Evolutionary conservation across 768 basidiomycete species (phyloP).

Genomic region (Tylopilus felleus): DNA sequence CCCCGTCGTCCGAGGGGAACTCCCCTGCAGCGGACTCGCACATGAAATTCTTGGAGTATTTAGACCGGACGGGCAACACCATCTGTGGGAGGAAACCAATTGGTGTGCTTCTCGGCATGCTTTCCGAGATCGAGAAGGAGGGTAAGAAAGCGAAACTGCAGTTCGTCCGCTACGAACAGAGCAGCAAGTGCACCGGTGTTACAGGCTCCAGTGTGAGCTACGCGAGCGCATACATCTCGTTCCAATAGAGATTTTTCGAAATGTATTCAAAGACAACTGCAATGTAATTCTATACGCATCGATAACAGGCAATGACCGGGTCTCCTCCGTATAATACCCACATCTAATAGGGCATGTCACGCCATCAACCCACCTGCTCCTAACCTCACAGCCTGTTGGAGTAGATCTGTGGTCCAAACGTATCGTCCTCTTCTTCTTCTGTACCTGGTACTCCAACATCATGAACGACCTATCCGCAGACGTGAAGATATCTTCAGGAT

Average conservation of each 20-base stretch:
- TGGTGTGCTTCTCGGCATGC: conserved; percentile 81
- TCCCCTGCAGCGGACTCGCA: conserved; percentile 56
- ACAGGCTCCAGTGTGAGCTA: conserved; percentile 94
- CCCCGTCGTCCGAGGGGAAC: conserved; percentile 40
- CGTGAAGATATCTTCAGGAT: background rate
- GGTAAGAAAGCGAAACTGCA: conserved; percentile 42
- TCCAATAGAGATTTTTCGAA: conserved; percentile 30
- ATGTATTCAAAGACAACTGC: conserved; percentile 1
- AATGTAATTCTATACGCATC: background rate
- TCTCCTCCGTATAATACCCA: background rate
- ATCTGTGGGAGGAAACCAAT: conserved; percentile 98
- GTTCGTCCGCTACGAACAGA: conserved; percentile 95
- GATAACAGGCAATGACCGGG: background rate
- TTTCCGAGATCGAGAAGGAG: conserved; percentile 53
- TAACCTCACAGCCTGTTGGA: conserved; percentile 4
- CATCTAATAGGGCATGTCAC: background rate
- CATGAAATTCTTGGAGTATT: conserved; percentile 59
- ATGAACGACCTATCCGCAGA: conserved; percentile 53
- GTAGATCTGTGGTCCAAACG: conserved; percentile 49
- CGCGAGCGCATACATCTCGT: conserved; percentile 80
- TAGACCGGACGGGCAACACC: conserved; percentile 80
- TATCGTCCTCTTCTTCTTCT: conserved; percentile 54
- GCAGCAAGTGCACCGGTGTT: conserved; percentile 64
- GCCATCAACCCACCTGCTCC: background rate
- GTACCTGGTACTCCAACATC: conserved; percentile 69